These are phyloP conservation scores for Fusarium luffae DNA, from an alignment of 2,329 filamentous ascomycete genomes.

Conservation along the genomic window DNA sequence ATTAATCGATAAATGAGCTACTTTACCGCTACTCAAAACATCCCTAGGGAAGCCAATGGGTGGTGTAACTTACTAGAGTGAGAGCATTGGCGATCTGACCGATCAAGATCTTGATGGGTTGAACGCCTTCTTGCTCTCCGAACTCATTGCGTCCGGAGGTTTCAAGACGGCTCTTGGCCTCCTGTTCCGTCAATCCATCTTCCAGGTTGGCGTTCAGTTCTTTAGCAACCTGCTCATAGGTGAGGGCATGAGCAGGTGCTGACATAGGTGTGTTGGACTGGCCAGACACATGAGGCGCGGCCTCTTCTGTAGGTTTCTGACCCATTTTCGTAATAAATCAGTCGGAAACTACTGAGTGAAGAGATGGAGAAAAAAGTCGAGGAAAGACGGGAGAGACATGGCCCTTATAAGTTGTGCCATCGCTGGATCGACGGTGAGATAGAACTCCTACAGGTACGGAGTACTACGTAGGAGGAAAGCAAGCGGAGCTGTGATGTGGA, in stretches of 20 bases:
- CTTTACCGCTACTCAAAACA: conserved; percentile 21
- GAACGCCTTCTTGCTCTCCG: conserved; percentile 68
- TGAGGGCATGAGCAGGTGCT: conserved; percentile 39
- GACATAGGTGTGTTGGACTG: conserved; percentile 42
- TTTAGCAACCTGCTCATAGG: conserved; percentile 31
- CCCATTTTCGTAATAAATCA: conserved; percentile 16
- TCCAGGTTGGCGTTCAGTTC: conserved; percentile 27
- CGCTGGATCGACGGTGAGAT: not conserved
- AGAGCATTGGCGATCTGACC: conserved; percentile 76
- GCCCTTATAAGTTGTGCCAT: conserved; percentile 3
- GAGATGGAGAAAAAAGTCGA: accelerated
- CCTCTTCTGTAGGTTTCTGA: conserved; percentile 23
- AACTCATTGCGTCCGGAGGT: conserved; percentile 72
- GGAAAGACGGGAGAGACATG: not conserved
- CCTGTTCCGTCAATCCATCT: conserved; percentile 21
- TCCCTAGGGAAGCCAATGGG: not conserved
- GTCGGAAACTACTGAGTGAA: not conserved
- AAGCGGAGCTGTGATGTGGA: conserved; percentile 2
- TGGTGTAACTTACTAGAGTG: conserved; percentile 64
- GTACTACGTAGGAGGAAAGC: not conserved
- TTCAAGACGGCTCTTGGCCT: conserved; percentile 63
- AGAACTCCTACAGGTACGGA: not conserved
- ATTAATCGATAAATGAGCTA: conserved; percentile 35
- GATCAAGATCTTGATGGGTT: conserved; percentile 71
- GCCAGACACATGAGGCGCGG: conserved; percentile 33